Percentiles rank a stretch among this genome's conserved stretches.
Evolutionary conservation across 805 yeast species (phyloP).

Genomic region (Scheffersomyces ergatensis): DNA sequence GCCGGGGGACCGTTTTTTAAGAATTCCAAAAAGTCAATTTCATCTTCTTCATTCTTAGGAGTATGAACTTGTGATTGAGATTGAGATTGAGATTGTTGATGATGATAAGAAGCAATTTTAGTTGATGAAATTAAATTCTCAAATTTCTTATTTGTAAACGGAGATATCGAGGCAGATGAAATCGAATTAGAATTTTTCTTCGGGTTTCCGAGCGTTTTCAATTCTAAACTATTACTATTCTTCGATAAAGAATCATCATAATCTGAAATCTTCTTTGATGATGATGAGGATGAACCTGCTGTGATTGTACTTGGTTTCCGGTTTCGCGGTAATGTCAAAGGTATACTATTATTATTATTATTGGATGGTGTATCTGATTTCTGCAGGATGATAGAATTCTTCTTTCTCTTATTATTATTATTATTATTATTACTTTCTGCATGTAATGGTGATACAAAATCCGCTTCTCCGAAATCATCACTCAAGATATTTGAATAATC

Average conservation of each 20-base stretch:
- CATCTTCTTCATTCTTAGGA: constrained; percentile 25
- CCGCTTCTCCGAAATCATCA: constrained; percentile 26
- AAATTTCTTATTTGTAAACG: not conserved
- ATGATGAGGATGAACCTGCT: not conserved
- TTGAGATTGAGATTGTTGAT: not conserved
- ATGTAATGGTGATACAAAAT: constrained; percentile 17
- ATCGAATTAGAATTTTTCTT: not conserved
- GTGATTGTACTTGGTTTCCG: not conserved
- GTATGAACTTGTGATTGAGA: not conserved
- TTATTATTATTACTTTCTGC: not conserved
- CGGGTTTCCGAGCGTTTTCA: not conserved
- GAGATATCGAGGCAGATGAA: not conserved
- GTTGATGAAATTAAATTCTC: not conserved
- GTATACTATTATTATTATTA: not conserved
- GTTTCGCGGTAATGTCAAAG: not conserved
- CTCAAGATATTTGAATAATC: constrained; percentile 38
- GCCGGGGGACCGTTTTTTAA: constrained; percentile 32
- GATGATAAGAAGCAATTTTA: not conserved
- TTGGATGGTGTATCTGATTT: not conserved
- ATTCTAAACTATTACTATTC: not conserved
- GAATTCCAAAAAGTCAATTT: constrained; percentile 48
- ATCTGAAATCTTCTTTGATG: not conserved
- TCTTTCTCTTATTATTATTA: not conserved
- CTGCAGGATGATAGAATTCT: not conserved
- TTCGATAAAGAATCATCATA: not conserved